Percentiles rank a stretch among this genome's conserved stretches.
Conservation (phyloP, 331 rosid genomes). For the Pyrus hybrid region DNA sequence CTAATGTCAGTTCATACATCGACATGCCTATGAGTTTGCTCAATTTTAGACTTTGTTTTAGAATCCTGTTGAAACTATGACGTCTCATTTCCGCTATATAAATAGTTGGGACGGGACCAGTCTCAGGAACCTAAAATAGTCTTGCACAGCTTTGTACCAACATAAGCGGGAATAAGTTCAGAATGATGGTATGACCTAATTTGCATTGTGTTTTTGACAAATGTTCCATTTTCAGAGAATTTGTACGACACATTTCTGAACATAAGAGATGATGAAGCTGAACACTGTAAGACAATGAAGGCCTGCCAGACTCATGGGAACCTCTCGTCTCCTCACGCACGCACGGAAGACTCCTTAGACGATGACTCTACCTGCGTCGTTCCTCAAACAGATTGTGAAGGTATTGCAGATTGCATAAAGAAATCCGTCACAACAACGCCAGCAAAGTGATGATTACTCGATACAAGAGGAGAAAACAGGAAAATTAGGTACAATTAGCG, state of each 20-base stretch:
- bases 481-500: constrained; percentile 7
- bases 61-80: not conserved
- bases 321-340: constrained; percentile 84
- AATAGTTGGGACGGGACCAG: no score
- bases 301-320: constrained; percentile 91
- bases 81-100: no score
- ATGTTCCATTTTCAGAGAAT: constrained; percentile 37
- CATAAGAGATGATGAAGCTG: constrained; percentile 95
- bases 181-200: not conserved
- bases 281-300: constrained; percentile 96
- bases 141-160: not conserved
- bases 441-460: constrained; percentile 13
- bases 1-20: not conserved
- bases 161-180: not conserved
- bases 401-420: constrained; percentile 72
- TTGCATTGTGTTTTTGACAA: not conserved
- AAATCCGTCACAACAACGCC: constrained; percentile 49
- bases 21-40: not conserved
- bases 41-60: not conserved
- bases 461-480: not conserved
- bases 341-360: constrained; percentile 31
- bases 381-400: constrained; percentile 55
- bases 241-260: constrained; percentile 82
- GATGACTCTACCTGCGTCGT: constrained; percentile 28
- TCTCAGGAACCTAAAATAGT: not conserved